These are phyloP conservation scores for Senna siamea DNA, from an alignment of 306 rosid species.

Conservation along the genomic window DNA sequence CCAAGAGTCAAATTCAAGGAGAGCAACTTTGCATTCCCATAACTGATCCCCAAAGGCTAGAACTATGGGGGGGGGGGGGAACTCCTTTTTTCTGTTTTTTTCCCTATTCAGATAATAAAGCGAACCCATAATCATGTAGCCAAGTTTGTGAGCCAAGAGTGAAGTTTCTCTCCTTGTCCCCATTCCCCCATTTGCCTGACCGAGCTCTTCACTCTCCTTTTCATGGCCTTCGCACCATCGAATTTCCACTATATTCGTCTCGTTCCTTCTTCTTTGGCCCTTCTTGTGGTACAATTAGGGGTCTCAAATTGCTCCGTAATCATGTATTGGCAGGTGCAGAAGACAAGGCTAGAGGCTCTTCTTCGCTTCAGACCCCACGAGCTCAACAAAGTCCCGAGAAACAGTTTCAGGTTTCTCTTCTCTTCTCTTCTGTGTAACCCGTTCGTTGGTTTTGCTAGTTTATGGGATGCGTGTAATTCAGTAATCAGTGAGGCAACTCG, in stretches of 20 bases:
- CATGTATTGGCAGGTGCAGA: constrained; percentile 71
- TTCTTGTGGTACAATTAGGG: constrained; percentile 43
- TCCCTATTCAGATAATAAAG: too few relatives aligned
- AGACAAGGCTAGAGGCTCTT: constrained; percentile 60
- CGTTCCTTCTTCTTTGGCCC: constrained; percentile 47
- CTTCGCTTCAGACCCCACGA: constrained; percentile 49
- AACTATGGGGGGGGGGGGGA: too few relatives aligned
- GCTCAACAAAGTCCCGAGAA: constrained; percentile 55
- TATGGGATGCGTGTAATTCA: constrained; percentile 31
- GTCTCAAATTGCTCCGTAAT: constrained; percentile 52
- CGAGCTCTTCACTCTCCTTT: constrained; percentile 27
- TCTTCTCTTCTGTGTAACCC: constrained; percentile 21
- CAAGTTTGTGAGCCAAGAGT: too few relatives aligned
- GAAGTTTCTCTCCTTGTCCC: too few relatives aligned
- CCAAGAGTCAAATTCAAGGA: too few relatives aligned
- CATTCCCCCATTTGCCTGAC: constrained; percentile 42
- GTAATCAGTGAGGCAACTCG: background rate
- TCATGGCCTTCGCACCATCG: constrained; percentile 39
- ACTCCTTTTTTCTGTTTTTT: too few relatives aligned
- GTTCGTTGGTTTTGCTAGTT: constrained; percentile 18
- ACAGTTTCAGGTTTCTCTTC: constrained; percentile 62
- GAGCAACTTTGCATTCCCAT: too few relatives aligned
- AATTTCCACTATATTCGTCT: constrained; percentile 33
- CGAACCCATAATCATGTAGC: too few relatives aligned
- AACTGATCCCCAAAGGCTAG: too few relatives aligned